phyloP scores from a whole-genome alignment of 2,329 filamentous ascomycete species.

The Monosporascus sp. region DNA sequence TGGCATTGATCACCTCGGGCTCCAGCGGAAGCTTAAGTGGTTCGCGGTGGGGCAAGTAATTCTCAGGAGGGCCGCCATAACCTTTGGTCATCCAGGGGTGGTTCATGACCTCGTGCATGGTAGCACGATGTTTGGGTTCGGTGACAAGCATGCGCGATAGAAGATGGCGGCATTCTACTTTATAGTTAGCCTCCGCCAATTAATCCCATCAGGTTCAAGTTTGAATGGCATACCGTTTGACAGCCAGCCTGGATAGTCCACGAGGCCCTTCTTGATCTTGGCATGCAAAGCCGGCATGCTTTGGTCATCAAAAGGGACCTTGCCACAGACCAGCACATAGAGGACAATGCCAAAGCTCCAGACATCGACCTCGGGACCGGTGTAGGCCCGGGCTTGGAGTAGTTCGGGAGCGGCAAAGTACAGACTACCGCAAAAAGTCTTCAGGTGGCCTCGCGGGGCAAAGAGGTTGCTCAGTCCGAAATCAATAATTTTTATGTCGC shows the following conservation, averaged over 20 bases:
- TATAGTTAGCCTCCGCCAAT: constrained; percentile 28
- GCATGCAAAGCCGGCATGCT: constrained; percentile 98
- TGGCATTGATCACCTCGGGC: constrained; percentile 75
- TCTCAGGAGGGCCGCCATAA: constrained; percentile 80
- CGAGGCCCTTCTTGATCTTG: constrained; percentile 95
- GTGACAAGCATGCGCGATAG: constrained; percentile 95
- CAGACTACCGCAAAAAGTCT: constrained; percentile 95
- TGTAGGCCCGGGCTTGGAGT: constrained; percentile 89
- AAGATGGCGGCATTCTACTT: constrained; percentile 81
- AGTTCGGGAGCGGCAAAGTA: constrained; percentile 97
- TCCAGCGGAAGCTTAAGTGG: constrained; percentile 83
- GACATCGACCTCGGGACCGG: constrained; percentile 91
- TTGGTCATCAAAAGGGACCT: constrained; percentile 97
- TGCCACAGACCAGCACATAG: constrained; percentile 94
- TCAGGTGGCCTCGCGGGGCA: constrained; percentile 75
- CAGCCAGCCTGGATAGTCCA: constrained; percentile 93
- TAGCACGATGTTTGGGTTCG: constrained; percentile 81
- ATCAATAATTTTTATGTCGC: constrained; percentile 99
- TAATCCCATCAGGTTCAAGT: constrained; percentile 1
- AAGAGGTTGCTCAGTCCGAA: constrained; percentile 97
- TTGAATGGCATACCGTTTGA: constrained; percentile 63
- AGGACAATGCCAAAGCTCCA: constrained; percentile 99
- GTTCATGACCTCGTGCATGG: constrained; percentile 83
- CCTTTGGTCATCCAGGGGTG: constrained; percentile 97
- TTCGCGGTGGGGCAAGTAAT: constrained; percentile 77